Conservation (phyloP, 2,329 filamentous ascomycete genomes). For the Nectriaceae sp. region DNA sequence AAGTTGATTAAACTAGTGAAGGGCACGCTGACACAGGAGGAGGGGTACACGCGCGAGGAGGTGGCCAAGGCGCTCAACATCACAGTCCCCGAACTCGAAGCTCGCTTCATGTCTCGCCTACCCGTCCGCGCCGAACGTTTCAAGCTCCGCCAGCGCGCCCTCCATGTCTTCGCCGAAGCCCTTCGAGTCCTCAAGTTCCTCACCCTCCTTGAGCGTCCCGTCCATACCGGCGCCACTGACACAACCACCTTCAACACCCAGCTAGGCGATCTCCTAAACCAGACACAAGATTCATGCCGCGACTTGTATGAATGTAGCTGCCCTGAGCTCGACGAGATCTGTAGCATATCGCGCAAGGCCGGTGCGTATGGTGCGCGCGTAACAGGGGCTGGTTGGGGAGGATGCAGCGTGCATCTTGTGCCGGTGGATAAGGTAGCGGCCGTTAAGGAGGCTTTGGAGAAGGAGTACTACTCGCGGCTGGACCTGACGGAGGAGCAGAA, state of each 20-base stretch:
- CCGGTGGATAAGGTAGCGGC: slow-evolving; percentile 77
- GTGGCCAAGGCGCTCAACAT: slow-evolving; percentile 73
- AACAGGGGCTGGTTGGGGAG: slow-evolving; percentile 95
- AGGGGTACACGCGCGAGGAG: slow-evolving; percentile 87
- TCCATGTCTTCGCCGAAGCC: slow-evolving; percentile 91
- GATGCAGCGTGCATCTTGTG: slow-evolving; percentile 92
- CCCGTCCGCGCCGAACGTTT: slow-evolving; percentile 86
- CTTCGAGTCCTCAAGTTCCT: slow-evolving; percentile 84
- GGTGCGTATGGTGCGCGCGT: slow-evolving; percentile 84
- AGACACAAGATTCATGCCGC: slow-evolving; percentile 84
- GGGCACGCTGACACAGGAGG: slow-evolving; percentile 71
- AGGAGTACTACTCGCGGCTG: slow-evolving; percentile 78
- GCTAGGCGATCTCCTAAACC: slow-evolving; percentile 83
- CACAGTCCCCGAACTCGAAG: slow-evolving; percentile 70
- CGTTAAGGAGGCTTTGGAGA: slow-evolving; percentile 76
- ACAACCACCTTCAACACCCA: slow-evolving; percentile 63
- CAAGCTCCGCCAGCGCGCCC: slow-evolving; percentile 81
- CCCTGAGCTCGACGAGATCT: slow-evolving; percentile 88
- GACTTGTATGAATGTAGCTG: slow-evolving; percentile 91
- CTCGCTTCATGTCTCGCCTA: slow-evolving; percentile 82
- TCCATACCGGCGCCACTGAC: slow-evolving; percentile 46
- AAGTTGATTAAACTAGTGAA: slow-evolving; percentile 71
- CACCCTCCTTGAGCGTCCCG: slow-evolving; percentile 64
- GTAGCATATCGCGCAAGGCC: slow-evolving; percentile 72
- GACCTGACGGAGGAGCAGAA: slow-evolving; percentile 69